Base-by-base conservation (phyloP, 2,329 filamentous ascomycete species). In the Colletotrichum musae region DNA sequence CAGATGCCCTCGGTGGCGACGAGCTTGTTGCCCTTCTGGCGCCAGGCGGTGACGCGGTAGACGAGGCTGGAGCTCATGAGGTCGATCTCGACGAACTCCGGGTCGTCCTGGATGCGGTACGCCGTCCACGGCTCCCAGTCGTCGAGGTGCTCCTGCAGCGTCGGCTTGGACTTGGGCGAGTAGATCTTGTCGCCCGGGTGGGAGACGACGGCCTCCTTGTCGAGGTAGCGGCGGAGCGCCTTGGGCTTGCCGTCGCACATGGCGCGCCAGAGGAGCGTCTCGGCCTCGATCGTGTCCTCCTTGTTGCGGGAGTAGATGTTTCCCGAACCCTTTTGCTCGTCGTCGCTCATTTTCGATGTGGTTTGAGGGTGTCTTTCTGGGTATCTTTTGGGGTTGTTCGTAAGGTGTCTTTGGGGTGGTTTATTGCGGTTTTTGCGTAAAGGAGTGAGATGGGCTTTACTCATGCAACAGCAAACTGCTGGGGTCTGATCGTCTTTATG, bases 81-180 rank as follows among this genome's bases (percentile, higher is more conserved):
- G 70, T 80, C 78, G n/a, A 80, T 76, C 75, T 80, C 78, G 63
- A 80, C 78, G 54, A 80, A 80, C 56, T 79, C 76, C 2, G 76
- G 77, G 39, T 80, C 78, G 68, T 73, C 77, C 60, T 79, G 75
- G 65, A 80, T 78, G 70, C 77, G 76, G 73, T 79, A 80, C 0
- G 78, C 77, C 24, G 78, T 80, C 77, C 76, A 80, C 0, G 78
- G 77, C 72, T 80, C 76, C 70, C 74, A 79, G 7, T 70, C 74
- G 58, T 80, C 78, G 54, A 80, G 70, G 73, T 75, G 77, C 18
- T 79, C 75, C 5, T 77, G 68, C 15, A 79, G 74, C 4, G 73
- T 74, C 41, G 78, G 78, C 65, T 80, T 77, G 62, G 75, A 75
- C 54, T 73, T 74, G 9, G 73, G 72, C 2, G 77, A 79, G 73